A percentile compares a stretch with the other conserved stretches of the same genome.
Evolutionary conservation across 345 rosid species (phyloP).

Genomic region (Psidium guajava): DNA sequence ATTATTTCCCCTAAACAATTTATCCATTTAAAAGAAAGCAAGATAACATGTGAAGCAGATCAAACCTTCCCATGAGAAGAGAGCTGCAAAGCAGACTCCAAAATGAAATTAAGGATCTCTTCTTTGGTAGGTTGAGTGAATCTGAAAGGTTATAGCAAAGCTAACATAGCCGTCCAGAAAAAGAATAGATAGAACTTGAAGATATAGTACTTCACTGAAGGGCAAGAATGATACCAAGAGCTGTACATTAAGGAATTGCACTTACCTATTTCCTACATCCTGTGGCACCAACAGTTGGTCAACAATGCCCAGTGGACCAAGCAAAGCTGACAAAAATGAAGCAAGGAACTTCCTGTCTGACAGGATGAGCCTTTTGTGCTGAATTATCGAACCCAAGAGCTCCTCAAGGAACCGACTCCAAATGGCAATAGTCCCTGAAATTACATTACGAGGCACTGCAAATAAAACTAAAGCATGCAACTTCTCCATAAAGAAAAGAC

Average conservation of each 20-base stretch:
- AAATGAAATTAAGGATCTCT: conserved; percentile 44
- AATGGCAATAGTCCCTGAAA: conserved; percentile 57
- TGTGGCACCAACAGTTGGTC: conserved; percentile 52
- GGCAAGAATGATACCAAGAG: not conserved
- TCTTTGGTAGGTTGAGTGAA: conserved; percentile 63
- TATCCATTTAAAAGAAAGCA: not conserved
- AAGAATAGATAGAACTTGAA: not conserved
- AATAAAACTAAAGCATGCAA: not conserved
- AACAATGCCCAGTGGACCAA: conserved; percentile 33
- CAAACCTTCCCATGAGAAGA: conserved; percentile 71
- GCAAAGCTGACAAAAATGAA: conserved; percentile 66
- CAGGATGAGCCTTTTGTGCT: conserved; percentile 63
- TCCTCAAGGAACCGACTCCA: conserved; percentile 63
- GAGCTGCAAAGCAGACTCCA: conserved; percentile 42
- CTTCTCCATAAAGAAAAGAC: not conserved
- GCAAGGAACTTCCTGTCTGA: conserved; percentile 69
- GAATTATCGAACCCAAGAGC: conserved; percentile 59
- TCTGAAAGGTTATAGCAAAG: conserved; percentile 22
- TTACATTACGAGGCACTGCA: not conserved
- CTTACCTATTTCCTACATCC: conserved; percentile 61
- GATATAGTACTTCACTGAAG: not conserved
- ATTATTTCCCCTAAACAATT: not conserved
- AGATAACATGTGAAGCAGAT: not conserved
- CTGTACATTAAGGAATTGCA: not conserved
- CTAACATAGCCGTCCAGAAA: not conserved